phyloP scores from a whole-genome alignment of 2,329 filamentous ascomycete genomes.

The Aschersonia sp. region DNA sequence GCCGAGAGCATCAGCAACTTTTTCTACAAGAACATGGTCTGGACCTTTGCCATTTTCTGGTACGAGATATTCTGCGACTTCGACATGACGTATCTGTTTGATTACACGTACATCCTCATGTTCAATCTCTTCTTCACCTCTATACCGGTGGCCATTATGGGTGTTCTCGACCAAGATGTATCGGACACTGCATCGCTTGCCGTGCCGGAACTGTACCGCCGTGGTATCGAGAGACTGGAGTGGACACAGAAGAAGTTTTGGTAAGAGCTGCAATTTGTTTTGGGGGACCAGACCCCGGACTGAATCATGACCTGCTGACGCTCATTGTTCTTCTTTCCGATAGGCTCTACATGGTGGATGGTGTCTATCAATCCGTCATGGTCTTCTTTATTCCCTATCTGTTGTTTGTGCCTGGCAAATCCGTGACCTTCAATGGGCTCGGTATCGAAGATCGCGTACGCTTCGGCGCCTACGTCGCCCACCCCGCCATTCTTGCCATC shows the following conservation, averaged over 20 bases:
- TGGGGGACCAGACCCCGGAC: no score
- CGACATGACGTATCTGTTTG: slow-evolving; percentile 92
- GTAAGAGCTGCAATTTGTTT: slow-evolving; percentile 33
- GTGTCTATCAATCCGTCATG: slow-evolving; percentile 85
- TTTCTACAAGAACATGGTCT: slow-evolving; percentile 99
- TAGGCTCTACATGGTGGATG: slow-evolving; percentile 88
- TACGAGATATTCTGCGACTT: slow-evolving; percentile 93
- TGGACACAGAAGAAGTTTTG: slow-evolving; percentile 97
- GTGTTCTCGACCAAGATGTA: slow-evolving; percentile 93
- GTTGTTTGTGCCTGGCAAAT: slow-evolving; percentile 54
- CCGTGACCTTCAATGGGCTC: slow-evolving; percentile 57
- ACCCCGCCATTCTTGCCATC: slow-evolving; percentile 72
- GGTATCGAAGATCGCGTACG: slow-evolving; percentile 66
- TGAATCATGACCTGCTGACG: neutral
- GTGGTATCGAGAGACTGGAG: slow-evolving; percentile 89
- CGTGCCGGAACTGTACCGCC: slow-evolving; percentile 87
- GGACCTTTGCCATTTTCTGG: slow-evolving; percentile 95
- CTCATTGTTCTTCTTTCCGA: neutral
- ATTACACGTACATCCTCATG: slow-evolving; percentile 93
- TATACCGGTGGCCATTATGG: slow-evolving; percentile 85
- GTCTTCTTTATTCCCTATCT: slow-evolving; percentile 88
- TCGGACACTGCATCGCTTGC: slow-evolving; percentile 86
- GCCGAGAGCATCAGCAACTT: slow-evolving; percentile 95
- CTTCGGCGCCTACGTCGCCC: slow-evolving; percentile 77
- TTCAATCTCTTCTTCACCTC: slow-evolving; percentile 97